A percentile compares a stretch with the other conserved stretches of the same genome.
These are phyloP conservation scores for Chaetothyriales sp. DNA, from an alignment of 2,329 filamentous ascomycete genomes.

Conservation along the genomic window DNA sequence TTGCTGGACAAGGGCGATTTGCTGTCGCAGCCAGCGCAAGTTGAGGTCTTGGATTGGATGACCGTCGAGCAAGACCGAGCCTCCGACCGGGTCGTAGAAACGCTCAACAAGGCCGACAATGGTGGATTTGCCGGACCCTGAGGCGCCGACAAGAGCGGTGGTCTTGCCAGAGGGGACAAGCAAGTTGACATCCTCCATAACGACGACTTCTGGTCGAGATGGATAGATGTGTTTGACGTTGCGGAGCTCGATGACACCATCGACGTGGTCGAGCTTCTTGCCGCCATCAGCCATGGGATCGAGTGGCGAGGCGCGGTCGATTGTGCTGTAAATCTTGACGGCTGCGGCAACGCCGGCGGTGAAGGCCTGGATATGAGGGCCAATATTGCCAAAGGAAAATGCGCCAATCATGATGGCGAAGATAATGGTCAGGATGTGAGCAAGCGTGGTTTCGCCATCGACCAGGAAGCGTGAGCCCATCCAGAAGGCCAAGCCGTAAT, in stretches of 20 bases:
- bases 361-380: constrained; percentile 76
- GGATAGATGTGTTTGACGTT: constrained; percentile 89
- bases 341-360: constrained; percentile 70
- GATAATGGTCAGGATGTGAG: constrained; percentile 67
- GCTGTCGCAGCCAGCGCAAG: constrained; percentile 77
- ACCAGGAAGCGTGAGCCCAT: constrained; percentile 62
- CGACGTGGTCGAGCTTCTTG: constrained; percentile 56
- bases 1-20: constrained; percentile 84
- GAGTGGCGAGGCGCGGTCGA: constrained; percentile 73
- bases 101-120: constrained; percentile 86
- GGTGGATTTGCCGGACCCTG: constrained; percentile 87
- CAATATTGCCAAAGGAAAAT: constrained; percentile 77
- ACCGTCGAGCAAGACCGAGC: constrained; percentile 67
- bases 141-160: constrained; percentile 85
- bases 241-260: constrained; percentile 67
- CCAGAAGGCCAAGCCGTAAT: constrained; percentile 82
- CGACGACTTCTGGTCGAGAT: constrained; percentile 74
- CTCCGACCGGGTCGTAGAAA: constrained; percentile 81
- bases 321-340: constrained; percentile 84
- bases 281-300: constrained; percentile 61
- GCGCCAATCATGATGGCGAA: constrained; percentile 88
- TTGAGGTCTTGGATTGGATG: constrained; percentile 71
- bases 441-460: constrained; percentile 49
- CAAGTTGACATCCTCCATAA: constrained; percentile 74
- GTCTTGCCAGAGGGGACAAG: constrained; percentile 77